These are phyloP conservation scores for Lagerstroemia speciosa DNA, from an alignment of 345 rosid genomes.

Conservation along the genomic window DNA sequence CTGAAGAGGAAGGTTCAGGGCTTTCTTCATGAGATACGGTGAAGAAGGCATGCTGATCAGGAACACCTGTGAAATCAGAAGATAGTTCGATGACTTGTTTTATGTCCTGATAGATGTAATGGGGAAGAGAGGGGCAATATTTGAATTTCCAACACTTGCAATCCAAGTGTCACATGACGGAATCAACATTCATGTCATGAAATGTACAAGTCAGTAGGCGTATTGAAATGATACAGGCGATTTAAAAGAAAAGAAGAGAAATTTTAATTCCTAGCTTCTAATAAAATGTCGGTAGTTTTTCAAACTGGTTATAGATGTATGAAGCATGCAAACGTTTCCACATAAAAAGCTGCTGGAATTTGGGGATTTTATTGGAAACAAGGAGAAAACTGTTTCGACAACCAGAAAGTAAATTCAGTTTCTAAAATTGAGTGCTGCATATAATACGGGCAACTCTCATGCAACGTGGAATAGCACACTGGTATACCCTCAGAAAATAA, in stretches of 20 bases:
- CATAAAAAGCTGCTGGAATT: not conserved
- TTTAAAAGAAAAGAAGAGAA: not conserved
- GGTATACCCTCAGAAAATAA: not conserved
- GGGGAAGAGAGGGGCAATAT: not conserved
- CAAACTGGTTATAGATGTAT: not conserved
- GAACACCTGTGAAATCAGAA: not conserved
- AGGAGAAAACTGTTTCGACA: not conserved
- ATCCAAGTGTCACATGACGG: not conserved
- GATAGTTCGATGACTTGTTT: not conserved
- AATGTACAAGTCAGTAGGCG: not conserved
- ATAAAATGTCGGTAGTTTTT: not conserved
- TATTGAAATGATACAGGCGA: not conserved
- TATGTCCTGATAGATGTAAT: not conserved
- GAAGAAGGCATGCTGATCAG: not conserved
- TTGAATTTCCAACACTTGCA: not conserved
- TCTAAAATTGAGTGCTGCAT: not conserved
- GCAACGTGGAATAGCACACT: not conserved
- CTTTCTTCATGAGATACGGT: not conserved
- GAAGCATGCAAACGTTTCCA: not conserved
- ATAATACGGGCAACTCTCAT: not conserved
- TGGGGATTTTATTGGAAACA: not conserved
- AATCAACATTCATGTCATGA: too few relatives aligned
- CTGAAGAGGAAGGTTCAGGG: constrained; percentile 1
- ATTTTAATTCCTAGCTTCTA: not conserved
- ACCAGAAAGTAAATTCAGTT: not conserved